These are phyloP conservation scores for Besnoitia besnoiti DNA, from an alignment of 169 alveolate genomes.

Conservation along the genomic window DNA sequence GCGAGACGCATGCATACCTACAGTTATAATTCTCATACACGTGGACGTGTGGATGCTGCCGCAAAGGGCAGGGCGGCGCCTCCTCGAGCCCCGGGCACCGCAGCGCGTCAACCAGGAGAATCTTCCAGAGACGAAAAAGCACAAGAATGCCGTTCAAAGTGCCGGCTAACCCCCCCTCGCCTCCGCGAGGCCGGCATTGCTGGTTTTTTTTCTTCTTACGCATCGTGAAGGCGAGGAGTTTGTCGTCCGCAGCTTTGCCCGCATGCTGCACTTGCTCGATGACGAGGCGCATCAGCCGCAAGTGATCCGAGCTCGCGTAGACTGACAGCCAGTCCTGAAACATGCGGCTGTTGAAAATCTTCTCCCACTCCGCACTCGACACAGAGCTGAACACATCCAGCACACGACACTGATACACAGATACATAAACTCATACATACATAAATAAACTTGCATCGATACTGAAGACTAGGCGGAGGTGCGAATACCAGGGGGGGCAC, in stretches of 20 bases:
- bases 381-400: not conserved
- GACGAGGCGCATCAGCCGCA: not conserved
- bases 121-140: not conserved
- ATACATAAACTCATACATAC: not conserved
- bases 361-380: not conserved
- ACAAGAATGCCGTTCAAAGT: not conserved
- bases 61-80: no score
- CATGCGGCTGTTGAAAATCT: conserved; percentile 9
- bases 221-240: not conserved
- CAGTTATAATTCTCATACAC: no score
- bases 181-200: no score
- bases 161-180: no score
- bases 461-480: no score
- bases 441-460: not conserved
- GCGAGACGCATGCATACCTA: no score
- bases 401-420: not conserved
- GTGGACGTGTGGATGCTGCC: no score
- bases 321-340: conserved; percentile 20
- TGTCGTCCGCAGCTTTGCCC: not conserved
- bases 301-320: conserved; percentile 13
- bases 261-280: not conserved
- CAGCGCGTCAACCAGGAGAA: no score
- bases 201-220: no score
- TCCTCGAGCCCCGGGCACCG: no score
- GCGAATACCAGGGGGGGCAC: no score